Evolutionary conservation across 176 grass and related monocot genomes (phyloP).

Genomic region (Carex scoparia): DNA sequence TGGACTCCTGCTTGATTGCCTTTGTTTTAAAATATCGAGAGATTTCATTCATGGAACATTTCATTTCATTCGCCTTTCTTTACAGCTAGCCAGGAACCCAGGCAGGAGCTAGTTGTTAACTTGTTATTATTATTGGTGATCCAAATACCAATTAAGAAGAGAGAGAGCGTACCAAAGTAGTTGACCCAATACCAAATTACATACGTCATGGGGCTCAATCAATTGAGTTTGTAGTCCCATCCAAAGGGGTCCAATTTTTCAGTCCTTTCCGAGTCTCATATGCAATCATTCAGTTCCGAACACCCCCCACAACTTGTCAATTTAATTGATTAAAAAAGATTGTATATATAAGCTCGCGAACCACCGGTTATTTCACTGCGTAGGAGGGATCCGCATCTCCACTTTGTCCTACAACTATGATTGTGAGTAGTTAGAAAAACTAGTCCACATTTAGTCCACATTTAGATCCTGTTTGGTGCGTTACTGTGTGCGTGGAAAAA

Average conservation of each 20-base stretch:
- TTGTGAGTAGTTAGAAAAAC: no score
- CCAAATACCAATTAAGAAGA: background rate
- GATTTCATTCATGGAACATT: background rate
- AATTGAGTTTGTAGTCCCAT: constrained; percentile 33
- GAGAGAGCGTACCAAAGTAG: constrained; percentile 5
- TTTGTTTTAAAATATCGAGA: constrained; percentile 1
- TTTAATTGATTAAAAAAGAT: background rate
- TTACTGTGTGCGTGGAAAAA: no score
- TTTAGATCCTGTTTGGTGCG: no score
- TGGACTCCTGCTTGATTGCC: background rate
- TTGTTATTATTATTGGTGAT: background rate
- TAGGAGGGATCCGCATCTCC: no score
- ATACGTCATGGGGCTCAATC: constrained; percentile 12
- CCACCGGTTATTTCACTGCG: no score
- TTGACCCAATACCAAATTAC: constrained; percentile 13
- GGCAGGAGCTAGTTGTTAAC: background rate
- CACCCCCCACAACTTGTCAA: background rate
- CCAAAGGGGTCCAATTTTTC: background rate
- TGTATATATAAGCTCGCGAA: no score
- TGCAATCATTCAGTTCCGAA: constrained; percentile 21
- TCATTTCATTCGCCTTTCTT: background rate
- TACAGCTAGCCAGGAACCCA: background rate
- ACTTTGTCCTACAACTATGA: no score
- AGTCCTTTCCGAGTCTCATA: constrained; percentile 9
- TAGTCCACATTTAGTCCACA: no score